Percentiles rank a stretch among this genome's conserved stretches.
Conservation (phyloP, 192 early-diverging fungal species). For the Dissophora ornata region DNA sequence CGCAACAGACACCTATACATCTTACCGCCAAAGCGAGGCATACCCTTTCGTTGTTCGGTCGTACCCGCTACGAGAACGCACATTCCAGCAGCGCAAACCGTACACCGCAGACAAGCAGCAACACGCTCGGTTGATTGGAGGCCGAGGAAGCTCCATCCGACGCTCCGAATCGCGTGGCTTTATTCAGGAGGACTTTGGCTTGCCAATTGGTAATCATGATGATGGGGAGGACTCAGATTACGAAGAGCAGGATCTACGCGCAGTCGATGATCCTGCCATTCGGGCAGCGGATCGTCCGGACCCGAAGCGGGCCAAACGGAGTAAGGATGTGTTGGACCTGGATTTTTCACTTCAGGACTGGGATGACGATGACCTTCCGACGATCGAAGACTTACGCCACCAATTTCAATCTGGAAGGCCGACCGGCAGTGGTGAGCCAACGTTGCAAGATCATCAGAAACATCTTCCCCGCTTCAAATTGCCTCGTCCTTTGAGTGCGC, state of each 20-base stretch:
- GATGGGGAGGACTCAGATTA: conserved; percentile 31
- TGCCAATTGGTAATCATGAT: conserved; percentile 1
- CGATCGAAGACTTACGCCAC: conserved; percentile 7
- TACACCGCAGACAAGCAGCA: conserved; percentile 42
- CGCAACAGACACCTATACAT: background rate
- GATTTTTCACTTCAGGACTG: conserved; percentile 19
- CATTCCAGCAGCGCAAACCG: conserved; percentile 29
- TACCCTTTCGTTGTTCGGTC: conserved; percentile 1
- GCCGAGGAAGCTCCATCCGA: background rate
- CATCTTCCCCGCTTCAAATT: background rate
- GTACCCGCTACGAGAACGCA: conserved; percentile 29
- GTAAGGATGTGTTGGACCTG: background rate
- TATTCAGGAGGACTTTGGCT: background rate
- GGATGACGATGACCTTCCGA: conserved; percentile 27
- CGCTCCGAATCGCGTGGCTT: background rate
- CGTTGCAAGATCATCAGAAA: background rate
- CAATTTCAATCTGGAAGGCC: background rate
- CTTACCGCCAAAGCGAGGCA: background rate
- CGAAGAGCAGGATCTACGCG: conserved; percentile 4
- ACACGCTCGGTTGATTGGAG: conserved; percentile 26
- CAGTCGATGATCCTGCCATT: too few species aligned
- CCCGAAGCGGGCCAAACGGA: background rate
- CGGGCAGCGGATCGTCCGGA: background rate
- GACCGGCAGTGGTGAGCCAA: too few species aligned
- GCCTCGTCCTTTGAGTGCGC: background rate